Evolutionary conservation across 768 basidiomycete genomes (phyloP).

Genomic region (Leucocoprinus birnbaumii): DNA sequence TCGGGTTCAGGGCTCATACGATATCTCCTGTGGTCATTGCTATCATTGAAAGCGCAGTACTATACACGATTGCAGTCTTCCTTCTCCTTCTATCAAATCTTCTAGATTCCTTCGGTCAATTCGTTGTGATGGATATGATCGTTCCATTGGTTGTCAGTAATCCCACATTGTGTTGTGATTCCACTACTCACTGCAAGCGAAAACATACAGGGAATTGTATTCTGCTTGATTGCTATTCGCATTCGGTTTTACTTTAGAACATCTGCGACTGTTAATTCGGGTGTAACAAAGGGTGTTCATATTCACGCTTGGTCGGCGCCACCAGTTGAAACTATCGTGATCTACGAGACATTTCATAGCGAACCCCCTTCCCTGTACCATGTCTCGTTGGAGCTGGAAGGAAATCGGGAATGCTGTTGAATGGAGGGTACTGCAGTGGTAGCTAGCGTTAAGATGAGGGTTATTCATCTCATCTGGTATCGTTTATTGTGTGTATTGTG

Average conservation of each 20-base stretch:
- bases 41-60: constrained; percentile 3
- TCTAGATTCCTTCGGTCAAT: background rate
- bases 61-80: constrained; percentile 4
- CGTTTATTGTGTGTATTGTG: no score
- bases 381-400: no score
- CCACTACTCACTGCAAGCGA: background rate
- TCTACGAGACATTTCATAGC: no score
- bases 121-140: constrained; percentile 5
- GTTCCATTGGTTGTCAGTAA: background rate
- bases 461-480: no score
- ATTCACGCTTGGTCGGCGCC: no score
- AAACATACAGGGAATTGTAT: background rate
- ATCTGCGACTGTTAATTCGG: background rate
- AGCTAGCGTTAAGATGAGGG: no score
- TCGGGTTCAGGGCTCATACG: background rate
- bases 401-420: no score
- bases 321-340: no score
- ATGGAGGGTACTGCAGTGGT: no score
- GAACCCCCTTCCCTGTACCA: no score
- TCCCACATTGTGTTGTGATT: background rate
- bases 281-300: no score
- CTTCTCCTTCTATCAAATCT: background rate
- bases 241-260: background rate
- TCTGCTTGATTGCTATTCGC: constrained; percentile 2
- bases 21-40: background rate